Base-by-base conservation (phyloP, 441 rosid species). In the Manihot esculenta region DNA sequence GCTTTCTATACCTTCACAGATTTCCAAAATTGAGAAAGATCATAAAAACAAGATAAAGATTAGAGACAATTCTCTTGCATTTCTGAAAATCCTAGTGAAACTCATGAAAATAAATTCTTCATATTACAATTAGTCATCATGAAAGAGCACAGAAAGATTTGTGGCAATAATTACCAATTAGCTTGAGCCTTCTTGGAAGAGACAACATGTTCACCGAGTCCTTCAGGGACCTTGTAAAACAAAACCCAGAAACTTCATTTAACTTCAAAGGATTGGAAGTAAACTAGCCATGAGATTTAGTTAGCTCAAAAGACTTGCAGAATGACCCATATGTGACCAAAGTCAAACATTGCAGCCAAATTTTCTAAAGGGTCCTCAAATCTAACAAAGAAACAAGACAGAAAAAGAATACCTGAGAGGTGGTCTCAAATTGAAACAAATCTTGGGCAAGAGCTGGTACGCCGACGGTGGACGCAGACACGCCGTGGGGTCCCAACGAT, bases 101-200 rank as follows among this genome's bases (percentile, higher is more conserved):
- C 18, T 18, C n/a, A 60, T 35, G 7, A 20, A 61, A 14, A 24
- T 55, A 10, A 26, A 13, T 50, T n/a, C 35, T 44, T 23, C 24
- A 0, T 24, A 26, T 18, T 14, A 24, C 7, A 56, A 26, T 56
- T 23, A 15, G 12, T 44, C 45, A 41, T 58, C 41, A 56, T 12
- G 17, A 7, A 42, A 2, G 0, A 20, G 2, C 14, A 35, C 5
- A 50, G 10, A 50, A 41, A 35, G 41, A 13, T n/a, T 5, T 3
- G 10, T n/a, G 12, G 20, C 1, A 10, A 17, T 0, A 41, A 20
- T 82, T 87, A 91, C 97, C 97, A 94, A 69, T 89, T 94, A 51
- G 97, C 89, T 77, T 94, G 97, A 82, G 96, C 95, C 77, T 86
- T 92, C 89, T 74, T 87, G 13, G 99, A 94, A 3, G 97, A 92